Evolutionary conservation across 1,284 basidiomycete species (phyloP), one percentile per base, ranked within the genome.

Genomic region (Marasmius fiardii): DNA sequence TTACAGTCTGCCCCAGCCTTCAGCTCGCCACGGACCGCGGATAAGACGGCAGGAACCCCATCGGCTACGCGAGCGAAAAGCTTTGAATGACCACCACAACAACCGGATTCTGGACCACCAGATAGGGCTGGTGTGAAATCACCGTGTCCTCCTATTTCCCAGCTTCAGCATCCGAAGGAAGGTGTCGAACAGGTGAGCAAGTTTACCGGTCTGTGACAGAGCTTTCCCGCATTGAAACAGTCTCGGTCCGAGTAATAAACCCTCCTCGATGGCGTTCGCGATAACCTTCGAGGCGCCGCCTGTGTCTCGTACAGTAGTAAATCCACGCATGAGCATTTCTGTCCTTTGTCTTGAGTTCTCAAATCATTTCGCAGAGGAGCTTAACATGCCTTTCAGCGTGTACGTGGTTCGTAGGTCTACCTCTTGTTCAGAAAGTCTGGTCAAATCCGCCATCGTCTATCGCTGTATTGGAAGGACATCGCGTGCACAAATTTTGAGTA

Each of bases 231-330:
- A 76, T 52, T 78, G 75, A 51, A 76, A 68, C 12, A 79, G 64
- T 0, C 76, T 65, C 0, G 78, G 78, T 0, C 77, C 78, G 0
- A 62, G 54, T 28, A 77, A 67, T 0, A 80, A 67, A 12, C 76
- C 75, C 59, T 79, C 76, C 11, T 68, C 65, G 21, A 77, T 68
- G 0, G 78, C 74, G 31, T 67, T 63, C 10, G 76, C 75, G 10
- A 76, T 65, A 6, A 69, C 64, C 59, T 76, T 76, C 52, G 69
- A 73, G 0, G 77, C 78, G 14, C 78, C 78, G 57, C 77, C 77
- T 10, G 71, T 72, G 58, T 80, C 78, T n/a, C 78, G 70, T 16
- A 78, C 74, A 2, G 76, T 77, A 0, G 77, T 80, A 61, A 79
- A 80, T 0, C 78, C 78, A 23, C 77, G 65, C 12, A 67, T 53